Evolutionary conservation across 2,329 filamentous ascomycete species (phyloP).

Genomic region (Magnaporthiopsis incrustans): DNA sequence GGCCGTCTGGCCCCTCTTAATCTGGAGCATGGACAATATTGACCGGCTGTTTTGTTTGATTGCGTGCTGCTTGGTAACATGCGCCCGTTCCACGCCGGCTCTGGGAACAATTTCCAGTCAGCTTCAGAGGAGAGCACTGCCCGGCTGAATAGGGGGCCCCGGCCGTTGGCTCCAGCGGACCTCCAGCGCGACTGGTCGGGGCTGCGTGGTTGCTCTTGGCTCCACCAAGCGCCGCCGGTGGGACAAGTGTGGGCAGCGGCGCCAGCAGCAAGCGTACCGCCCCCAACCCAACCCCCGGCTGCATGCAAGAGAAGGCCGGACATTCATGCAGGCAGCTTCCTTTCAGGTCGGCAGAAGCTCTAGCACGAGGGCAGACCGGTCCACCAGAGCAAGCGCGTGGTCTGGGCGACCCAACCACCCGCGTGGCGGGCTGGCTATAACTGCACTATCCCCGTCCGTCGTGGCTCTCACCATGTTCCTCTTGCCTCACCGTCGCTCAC

Average conservation of each 20-base stretch:
- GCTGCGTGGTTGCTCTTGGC: not conserved
- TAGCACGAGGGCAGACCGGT: not conserved
- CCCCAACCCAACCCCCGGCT: too few species aligned
- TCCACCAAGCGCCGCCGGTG: not conserved
- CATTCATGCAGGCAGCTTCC: not conserved
- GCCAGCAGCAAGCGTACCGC: not conserved
- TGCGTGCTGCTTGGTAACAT: not conserved
- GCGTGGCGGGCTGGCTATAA: not conserved
- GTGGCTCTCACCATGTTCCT: not conserved
- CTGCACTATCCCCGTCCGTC: not conserved
- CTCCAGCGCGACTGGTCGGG: not conserved
- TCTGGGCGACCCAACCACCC: not conserved
- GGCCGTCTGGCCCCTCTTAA: not conserved
- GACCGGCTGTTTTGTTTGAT: not conserved
- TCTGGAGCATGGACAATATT: not conserved
- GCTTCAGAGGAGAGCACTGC: not conserved
- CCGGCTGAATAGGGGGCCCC: not conserved
- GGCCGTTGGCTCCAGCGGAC: not conserved
- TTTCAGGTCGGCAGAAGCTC: not conserved
- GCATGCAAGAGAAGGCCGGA: not conserved
- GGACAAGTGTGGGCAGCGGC: not conserved
- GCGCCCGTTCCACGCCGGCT: not conserved
- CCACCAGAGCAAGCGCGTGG: not conserved
- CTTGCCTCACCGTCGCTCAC: not conserved
- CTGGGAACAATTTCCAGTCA: too few species aligned